Evolutionary conservation across 2,329 filamentous ascomycete species (phyloP).

Genomic region (Colletotrichum euphorbiae): DNA sequence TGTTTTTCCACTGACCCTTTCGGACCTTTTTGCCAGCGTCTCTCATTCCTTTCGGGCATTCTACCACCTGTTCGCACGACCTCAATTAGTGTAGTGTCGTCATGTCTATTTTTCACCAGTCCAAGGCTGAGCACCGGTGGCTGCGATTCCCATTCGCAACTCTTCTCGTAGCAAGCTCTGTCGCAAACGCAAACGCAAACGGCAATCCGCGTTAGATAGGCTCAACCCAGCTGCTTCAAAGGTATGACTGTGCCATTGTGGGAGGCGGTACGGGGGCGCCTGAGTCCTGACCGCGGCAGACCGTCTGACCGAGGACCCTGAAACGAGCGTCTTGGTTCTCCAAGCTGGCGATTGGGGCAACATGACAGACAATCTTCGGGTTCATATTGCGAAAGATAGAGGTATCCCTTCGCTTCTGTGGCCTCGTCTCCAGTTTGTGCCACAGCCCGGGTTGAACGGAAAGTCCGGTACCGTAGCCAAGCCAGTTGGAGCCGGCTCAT

Average conservation of each 20-base stretch:
- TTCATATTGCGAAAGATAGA: not conserved
- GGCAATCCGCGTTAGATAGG: slow-evolving; percentile 26
- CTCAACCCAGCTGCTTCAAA: slow-evolving; percentile 14
- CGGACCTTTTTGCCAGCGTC: not conserved
- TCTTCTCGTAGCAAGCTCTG: slow-evolving; percentile 18
- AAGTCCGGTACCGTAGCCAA: slow-evolving; percentile 17
- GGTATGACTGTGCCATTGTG: slow-evolving; percentile 48
- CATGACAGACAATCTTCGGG: slow-evolving; percentile 27
- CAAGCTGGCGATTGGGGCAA: slow-evolving; percentile 35
- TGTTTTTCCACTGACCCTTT: too few relatives aligned
- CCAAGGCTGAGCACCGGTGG: slow-evolving; percentile 27
- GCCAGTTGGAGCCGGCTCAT: slow-evolving; percentile 38
- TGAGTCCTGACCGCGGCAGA: slow-evolving; percentile 50
- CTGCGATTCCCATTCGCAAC: not conserved
- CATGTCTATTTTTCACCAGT: slow-evolving; percentile 33
- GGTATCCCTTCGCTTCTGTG: not conserved
- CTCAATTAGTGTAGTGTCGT: not conserved
- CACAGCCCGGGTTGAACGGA: slow-evolving; percentile 27
- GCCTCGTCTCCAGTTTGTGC: slow-evolving; percentile 23
- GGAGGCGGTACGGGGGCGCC: slow-evolving; percentile 51
- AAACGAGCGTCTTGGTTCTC: slow-evolving; percentile 28
- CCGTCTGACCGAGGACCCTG: slow-evolving; percentile 42
- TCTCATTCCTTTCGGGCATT: not conserved
- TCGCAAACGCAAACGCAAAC: slow-evolving; percentile 24
- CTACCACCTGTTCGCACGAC: not conserved